Percentiles rank a stretch among this genome's conserved stretches.
Evolutionary conservation across 257 asterid genomes (phyloP).

Genomic region (Salvia hispanica): DNA sequence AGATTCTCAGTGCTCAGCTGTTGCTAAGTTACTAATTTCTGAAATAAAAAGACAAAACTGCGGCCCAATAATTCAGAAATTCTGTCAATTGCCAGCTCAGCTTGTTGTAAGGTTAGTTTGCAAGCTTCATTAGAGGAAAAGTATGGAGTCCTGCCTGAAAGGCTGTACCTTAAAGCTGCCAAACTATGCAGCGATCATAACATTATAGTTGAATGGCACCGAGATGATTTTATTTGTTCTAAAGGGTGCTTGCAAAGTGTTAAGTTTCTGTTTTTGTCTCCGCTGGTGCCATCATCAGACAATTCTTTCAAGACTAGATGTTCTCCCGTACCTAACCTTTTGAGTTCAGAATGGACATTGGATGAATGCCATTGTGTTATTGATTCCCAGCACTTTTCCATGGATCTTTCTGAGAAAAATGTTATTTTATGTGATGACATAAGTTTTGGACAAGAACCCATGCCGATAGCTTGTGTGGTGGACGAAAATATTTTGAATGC

Average conservation of each 20-base stretch:
- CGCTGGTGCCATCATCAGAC: conserved; percentile 48
- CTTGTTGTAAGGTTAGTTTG: conserved; percentile 81
- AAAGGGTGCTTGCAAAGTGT: conserved; percentile 60
- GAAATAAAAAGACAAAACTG: conserved; percentile 75
- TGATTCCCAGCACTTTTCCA: conserved; percentile 77
- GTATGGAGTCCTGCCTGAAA: conserved; percentile 72
- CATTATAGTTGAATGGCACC: conserved; percentile 81
- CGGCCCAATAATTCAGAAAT: conserved; percentile 83
- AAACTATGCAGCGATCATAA: conserved; percentile 91
- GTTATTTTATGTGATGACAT: conserved; percentile 87
- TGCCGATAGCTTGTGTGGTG: conserved; percentile 89
- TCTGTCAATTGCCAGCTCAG: conserved; percentile 63
- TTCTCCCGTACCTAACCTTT: conserved; percentile 37
- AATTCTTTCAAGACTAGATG: conserved; percentile 37
- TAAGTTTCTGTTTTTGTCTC: conserved; percentile 44
- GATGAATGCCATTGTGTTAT: conserved; percentile 87
- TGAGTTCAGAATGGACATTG: conserved; percentile 71
- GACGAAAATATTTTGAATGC: conserved; percentile 88
- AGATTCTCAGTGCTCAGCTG: conserved; percentile 83
- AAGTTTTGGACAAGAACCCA: conserved; percentile 84
- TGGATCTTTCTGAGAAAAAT: conserved; percentile 77
- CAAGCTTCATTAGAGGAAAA: conserved; percentile 64
- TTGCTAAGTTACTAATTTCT: conserved; percentile 74
- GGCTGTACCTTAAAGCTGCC: conserved; percentile 82
- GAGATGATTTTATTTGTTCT: conserved; percentile 72